These are phyloP conservation scores for Arthrobotrys megalospora DNA, from an alignment of 2,329 filamentous ascomycete species.

Conservation along the genomic window DNA sequence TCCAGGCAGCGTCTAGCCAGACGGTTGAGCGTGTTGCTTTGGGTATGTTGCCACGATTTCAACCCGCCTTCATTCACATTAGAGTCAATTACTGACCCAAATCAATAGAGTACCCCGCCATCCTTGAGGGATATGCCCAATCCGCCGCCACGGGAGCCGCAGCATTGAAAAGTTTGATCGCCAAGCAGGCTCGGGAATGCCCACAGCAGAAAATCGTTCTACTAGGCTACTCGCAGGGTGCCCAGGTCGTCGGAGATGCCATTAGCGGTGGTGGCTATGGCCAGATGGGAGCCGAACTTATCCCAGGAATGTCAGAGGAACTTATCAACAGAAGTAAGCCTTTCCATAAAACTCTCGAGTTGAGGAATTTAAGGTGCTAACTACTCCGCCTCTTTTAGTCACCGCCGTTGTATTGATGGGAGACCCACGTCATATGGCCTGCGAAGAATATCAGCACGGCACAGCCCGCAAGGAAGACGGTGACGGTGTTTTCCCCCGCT, in stretches of 20 bases:
- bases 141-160: slow-evolving; percentile 62
- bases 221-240: slow-evolving; percentile 66
- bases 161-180: slow-evolving; percentile 62
- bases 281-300: slow-evolving; percentile 52
- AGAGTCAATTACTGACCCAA: slow-evolving; percentile 3
- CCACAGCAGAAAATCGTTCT: slow-evolving; percentile 65
- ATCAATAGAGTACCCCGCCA: slow-evolving; percentile 63
- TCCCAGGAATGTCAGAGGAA: slow-evolving; percentile 43
- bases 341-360: background rate
- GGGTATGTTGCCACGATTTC: background rate
- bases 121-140: slow-evolving; percentile 62
- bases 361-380: background rate
- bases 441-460: slow-evolving; percentile 62
- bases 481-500: slow-evolving; percentile 62
- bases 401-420: slow-evolving; percentile 63
- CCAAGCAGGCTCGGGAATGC: slow-evolving; percentile 61
- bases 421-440: slow-evolving; percentile 63
- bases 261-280: slow-evolving; percentile 64
- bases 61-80: background rate
- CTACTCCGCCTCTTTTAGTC: slow-evolving; percentile 21
- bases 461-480: slow-evolving; percentile 43
- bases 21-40: slow-evolving; percentile 52
- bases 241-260: slow-evolving; percentile 65
- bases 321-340: slow-evolving; percentile 61
- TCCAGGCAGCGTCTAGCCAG: slow-evolving; percentile 34